Base-by-base conservation (phyloP, 495 filamentous ascomycete genomes). In the Gamarada debralockiae region DNA sequence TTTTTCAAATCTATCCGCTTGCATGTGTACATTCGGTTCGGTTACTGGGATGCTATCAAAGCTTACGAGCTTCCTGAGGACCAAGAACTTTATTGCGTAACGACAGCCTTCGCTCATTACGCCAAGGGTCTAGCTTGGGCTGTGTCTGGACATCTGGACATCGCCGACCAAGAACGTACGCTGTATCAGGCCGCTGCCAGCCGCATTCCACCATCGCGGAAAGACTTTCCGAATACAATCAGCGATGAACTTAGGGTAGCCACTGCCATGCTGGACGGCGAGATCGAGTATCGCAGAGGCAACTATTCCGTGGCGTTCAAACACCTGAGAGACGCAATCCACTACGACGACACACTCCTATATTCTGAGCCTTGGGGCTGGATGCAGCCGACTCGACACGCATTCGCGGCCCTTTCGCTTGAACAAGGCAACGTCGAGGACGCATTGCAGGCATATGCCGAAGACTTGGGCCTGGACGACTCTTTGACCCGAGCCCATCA, bases 331-430 rank as follows among this genome's bases (percentile, higher is more conserved):
- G 49, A 57, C 10, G 73, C 84, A 0, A 79, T 84, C 17, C 52
- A 65, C 3, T 68, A 74, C 13, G 80, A 84, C 50, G 78, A 83
- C 48, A 52, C 61, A 1, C 68, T 88, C 5, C 76, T 75, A 0
- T 88, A 84, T 49, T 77, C 81, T 51, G 84, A 88, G 64, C 84
- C 84, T 0, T 86, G 83, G 82, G 79, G 79, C 2, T 85, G 81
- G 82, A 85, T 86, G 82, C 77, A 83, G 55, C 82, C 84, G 0
- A 74, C 81, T 1, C 68, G 82, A 3, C 84, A 88, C 64, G 82
- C 83, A 2, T 78, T 81, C 33, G 84, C 78, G 0, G 84, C 83
- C 3, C 67, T 88, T 1, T 64, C 83, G 18, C 61, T 83, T 0
- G 84, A 88, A 49, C 83, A 86, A 51, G 76, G 73, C 3, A 70